Evolutionary conservation across 176 grass and related monocot species (phyloP).

Genomic region (Triticum timopheevii): DNA sequence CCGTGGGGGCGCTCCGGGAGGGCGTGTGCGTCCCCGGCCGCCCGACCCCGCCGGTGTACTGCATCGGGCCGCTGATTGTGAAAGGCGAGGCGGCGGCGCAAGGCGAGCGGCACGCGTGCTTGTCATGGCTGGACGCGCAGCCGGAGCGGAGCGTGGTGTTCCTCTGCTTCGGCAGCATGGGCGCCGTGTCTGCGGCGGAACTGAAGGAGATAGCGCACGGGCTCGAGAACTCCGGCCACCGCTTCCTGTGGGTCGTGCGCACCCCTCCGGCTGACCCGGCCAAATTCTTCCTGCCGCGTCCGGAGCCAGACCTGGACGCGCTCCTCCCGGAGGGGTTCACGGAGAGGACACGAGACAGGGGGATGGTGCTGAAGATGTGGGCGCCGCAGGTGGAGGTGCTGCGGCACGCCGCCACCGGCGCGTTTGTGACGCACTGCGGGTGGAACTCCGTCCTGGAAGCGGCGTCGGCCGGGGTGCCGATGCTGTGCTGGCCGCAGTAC

Average conservation of each 20-base stretch:
- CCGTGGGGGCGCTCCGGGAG: not conserved
- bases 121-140: constrained; percentile 58
- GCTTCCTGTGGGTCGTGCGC: constrained; percentile 56
- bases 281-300: not conserved
- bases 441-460: constrained; percentile 68
- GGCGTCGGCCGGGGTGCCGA: constrained; percentile 34
- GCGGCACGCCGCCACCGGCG: constrained; percentile 32
- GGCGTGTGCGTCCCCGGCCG: not conserved
- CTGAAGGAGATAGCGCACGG: constrained; percentile 37
- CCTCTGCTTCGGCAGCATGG: constrained; percentile 54
- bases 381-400: constrained; percentile 50
- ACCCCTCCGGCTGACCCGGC: not conserved
- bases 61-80: not conserved
- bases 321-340: constrained; percentile 40
- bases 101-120: constrained; percentile 27
- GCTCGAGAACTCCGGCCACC: constrained; percentile 47
- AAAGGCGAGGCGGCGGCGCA: not conserved
- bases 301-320: constrained; percentile 23
- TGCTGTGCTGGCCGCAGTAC: constrained; percentile 73
- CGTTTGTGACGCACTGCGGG: constrained; percentile 64
- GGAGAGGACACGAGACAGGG: constrained; percentile 17
- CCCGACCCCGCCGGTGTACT: not conserved
- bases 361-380: constrained; percentile 33
- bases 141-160: constrained; percentile 46
- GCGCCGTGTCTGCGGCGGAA: constrained; percentile 32